Evolutionary conservation across 345 rosid species (phyloP), one percentile per base, ranked within the genome.

Genomic region (Linum lewisii): DNA sequence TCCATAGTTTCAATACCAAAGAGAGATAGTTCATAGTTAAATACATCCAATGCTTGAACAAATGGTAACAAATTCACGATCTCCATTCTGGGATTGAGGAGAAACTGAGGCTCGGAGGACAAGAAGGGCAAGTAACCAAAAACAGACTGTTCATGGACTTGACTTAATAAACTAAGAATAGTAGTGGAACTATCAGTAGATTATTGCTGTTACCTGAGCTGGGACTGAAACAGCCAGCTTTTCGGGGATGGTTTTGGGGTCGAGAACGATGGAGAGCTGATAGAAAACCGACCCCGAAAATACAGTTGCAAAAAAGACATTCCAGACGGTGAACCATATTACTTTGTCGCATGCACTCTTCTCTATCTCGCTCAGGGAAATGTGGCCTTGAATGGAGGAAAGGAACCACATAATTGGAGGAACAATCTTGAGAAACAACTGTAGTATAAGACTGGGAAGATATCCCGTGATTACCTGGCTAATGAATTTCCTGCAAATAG

Each of bases 261-360:
- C 90, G 37, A 92, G 84, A 63, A 88, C 0, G 61, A 92, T 71
- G 63, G 82, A 71, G 54, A 88, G 19, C 82, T 74, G 82, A 73
- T 74, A 73, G 5, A 92, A 66, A 57, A 67, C 80, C 36, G 98
- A 80, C 34, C 98, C 98, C 19, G 98, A 92, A 77, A 92, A 88
- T 25, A 88, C 85, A 55, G 96, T 81, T 21, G 98, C 98, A 58
- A 92, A 92, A 63, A 88, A 92, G 62, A 88, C 66, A 69, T 92
- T 92, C 98, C 98, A 92, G 67, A 92, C 73, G 4, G 87, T 83
- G 79, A 92, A 92, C 96, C 98, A 92, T 24, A 92, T 84, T 51
- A 92, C 96, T 67, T 92, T 92, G 72, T 82, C 83, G 68, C 98
- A 88, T 29, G 98, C 93, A 60, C 98, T 92, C 75, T 77, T 88